These are phyloP conservation scores for Colletotrichum filicis DNA, from an alignment of 2,329 filamentous ascomycete species.

Conservation along the genomic window DNA sequence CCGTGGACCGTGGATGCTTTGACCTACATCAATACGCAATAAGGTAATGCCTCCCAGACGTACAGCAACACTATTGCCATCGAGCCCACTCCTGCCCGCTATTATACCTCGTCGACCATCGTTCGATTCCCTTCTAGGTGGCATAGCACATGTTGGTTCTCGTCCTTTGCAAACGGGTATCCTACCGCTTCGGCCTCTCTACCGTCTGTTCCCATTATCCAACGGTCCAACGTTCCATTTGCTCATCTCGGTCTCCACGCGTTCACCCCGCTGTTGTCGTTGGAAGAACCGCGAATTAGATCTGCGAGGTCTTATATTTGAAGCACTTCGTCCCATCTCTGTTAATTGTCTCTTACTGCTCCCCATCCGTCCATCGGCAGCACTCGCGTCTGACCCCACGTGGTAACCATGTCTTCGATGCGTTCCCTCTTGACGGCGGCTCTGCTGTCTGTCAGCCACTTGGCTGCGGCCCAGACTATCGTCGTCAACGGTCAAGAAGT, in stretches of 20 bases:
- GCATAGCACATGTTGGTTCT: slow-evolving; percentile 20
- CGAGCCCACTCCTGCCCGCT: background rate
- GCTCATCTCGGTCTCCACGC: slow-evolving; percentile 23
- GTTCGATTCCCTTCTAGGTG: slow-evolving; percentile 13
- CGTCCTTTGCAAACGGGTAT: background rate
- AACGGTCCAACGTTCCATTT: slow-evolving; percentile 20
- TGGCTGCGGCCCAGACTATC: slow-evolving; percentile 40
- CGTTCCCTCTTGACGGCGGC: slow-evolving; percentile 30
- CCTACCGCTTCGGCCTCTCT: slow-evolving; percentile 7
- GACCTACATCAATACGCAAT: slow-evolving; percentile 7
- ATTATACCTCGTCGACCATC: slow-evolving; percentile 3
- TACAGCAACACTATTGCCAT: slow-evolving; percentile 9
- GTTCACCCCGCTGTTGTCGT: slow-evolving; percentile 3
- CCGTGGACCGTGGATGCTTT: slow-evolving; percentile 12
- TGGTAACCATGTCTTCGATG: slow-evolving; percentile 29
- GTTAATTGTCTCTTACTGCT: background rate
- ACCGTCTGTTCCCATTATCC: background rate
- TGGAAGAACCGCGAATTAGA: background rate
- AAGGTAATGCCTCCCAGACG: background rate
- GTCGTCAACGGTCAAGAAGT: slow-evolving; percentile 39
- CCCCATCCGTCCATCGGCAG: slow-evolving; percentile 14
- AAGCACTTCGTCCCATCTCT: slow-evolving; percentile 15
- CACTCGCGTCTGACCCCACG: slow-evolving; percentile 16
- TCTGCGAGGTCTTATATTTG: slow-evolving; percentile 19
- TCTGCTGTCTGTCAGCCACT: slow-evolving; percentile 24